These are phyloP conservation scores for Xerocomellus intermedius DNA, from an alignment of 768 basidiomycete species.

Conservation along the genomic window DNA sequence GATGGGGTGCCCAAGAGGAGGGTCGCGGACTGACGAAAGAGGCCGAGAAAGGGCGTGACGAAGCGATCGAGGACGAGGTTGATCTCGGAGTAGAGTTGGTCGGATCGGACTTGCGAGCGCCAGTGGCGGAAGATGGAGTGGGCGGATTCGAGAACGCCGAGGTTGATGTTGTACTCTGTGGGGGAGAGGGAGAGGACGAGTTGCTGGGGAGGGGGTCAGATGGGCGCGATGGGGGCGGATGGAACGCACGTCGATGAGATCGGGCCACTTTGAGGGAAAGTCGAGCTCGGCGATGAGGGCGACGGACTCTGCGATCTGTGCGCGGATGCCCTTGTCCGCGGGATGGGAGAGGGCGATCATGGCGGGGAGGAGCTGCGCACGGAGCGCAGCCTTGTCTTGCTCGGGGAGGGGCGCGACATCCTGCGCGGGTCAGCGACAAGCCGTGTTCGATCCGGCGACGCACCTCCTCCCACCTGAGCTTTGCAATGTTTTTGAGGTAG, in stretches of 20 bases:
- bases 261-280: constrained; percentile 86
- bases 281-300: constrained; percentile 89
- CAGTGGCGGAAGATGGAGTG: constrained; percentile 95
- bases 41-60: constrained; percentile 75
- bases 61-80: constrained; percentile 87
- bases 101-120: constrained; percentile 87
- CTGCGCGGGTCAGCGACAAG: constrained; percentile 34
- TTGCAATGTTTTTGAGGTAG: constrained; percentile 90
- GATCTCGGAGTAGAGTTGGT: constrained; percentile 86
- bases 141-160: constrained; percentile 89
- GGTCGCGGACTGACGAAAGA: constrained; percentile 69
- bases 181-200: constrained; percentile 79
- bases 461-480: constrained; percentile 87
- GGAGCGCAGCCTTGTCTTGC: constrained; percentile 70
- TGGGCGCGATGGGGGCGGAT: constrained; percentile 1
- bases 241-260: constrained; percentile 81
- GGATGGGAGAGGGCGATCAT: constrained; percentile 85
- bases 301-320: constrained; percentile 91
- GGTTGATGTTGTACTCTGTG: constrained; percentile 80
- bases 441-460: constrained; percentile 15
- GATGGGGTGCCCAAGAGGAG: constrained; percentile 46
- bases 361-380: constrained; percentile 78
- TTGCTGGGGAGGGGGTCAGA: constrained; percentile 58
- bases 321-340: constrained; percentile 67
- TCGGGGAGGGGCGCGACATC: constrained; percentile 71